Evolutionary conservation across 2,329 filamentous ascomycete genomes (phyloP).

Genomic region (Aciculosporium take): DNA sequence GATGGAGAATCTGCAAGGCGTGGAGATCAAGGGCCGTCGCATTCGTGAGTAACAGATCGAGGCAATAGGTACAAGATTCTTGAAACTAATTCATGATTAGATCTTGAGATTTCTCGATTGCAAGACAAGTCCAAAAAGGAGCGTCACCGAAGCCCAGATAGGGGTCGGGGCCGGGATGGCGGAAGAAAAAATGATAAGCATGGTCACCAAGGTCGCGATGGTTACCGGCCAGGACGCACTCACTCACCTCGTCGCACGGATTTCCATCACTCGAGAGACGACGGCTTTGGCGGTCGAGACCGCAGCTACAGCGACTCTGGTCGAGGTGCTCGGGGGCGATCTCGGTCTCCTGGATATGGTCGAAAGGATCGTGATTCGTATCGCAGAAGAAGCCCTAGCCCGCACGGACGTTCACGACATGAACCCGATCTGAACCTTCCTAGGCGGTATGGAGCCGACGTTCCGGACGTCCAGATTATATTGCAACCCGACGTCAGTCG

Average conservation of each 20-base stretch:
- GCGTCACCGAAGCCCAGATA: conserved; percentile 46
- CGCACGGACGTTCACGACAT: conserved; percentile 34
- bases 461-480: conserved; percentile 83
- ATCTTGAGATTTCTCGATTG: conserved; percentile 78
- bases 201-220: conserved; percentile 41
- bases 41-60: conserved; percentile 56
- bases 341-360: conserved; percentile 46
- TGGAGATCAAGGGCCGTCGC: conserved; percentile 72
- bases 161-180: conserved; percentile 30
- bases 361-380: conserved; percentile 37
- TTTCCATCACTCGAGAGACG: conserved; percentile 48
- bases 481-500: conserved; percentile 63
- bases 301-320: conserved; percentile 27
- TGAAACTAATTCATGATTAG: conserved; percentile 26
- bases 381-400: conserved; percentile 57
- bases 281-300: conserved; percentile 36
- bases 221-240: conserved; percentile 48
- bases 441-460: conserved; percentile 54
- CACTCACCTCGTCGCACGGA: conserved; percentile 42
- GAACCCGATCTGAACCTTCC: conserved; percentile 55
- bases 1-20: conserved; percentile 64
- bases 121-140: conserved; percentile 62
- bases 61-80: background rate
- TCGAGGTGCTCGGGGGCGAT: conserved; percentile 42
- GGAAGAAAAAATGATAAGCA: conserved; percentile 30